These are phyloP conservation scores for Aspergillus diversus DNA, from an alignment of 495 filamentous ascomycete genomes.

Conservation along the genomic window DNA sequence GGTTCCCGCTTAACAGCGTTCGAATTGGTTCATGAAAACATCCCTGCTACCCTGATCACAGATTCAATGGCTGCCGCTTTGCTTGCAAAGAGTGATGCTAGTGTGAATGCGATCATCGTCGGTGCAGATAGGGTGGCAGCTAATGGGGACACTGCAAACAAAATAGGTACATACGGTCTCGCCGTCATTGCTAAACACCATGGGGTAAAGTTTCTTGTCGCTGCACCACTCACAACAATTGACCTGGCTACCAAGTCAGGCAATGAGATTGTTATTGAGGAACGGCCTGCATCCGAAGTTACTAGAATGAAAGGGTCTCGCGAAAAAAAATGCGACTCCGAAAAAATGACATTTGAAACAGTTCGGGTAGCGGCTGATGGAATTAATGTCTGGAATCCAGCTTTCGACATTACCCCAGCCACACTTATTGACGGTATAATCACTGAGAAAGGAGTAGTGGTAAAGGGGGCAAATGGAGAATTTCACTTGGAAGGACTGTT, in stretches of 20 bases:
- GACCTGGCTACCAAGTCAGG: conserved; percentile 80
- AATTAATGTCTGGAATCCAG: conserved; percentile 91
- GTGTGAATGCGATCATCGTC: conserved; percentile 85
- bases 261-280: conserved; percentile 81
- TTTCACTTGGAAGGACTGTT: conserved; percentile 72
- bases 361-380: conserved; percentile 80
- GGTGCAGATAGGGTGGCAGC: conserved; percentile 94
- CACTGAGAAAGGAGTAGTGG: conserved; percentile 86
- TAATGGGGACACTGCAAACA: conserved; percentile 98
- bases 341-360: conserved; percentile 60
- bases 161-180: conserved; percentile 94
- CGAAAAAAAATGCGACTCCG: conserved; percentile 49
- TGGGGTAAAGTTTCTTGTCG: conserved; percentile 91
- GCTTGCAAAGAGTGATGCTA: conserved; percentile 60
- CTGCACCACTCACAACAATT: conserved; percentile 92
- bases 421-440: conserved; percentile 90
- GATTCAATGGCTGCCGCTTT: conserved; percentile 95
- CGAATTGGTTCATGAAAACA: conserved; percentile 89
- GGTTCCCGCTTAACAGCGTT: conserved; percentile 93
- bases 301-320: conserved; percentile 76
- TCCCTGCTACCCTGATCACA: conserved; percentile 91
- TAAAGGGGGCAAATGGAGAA: conserved; percentile 70
- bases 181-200: conserved; percentile 86
- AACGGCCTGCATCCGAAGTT: conserved; percentile 77
- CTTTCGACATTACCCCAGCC: conserved; percentile 91